These are phyloP conservation scores for Fusarium xylarioides DNA, from an alignment of 2,329 filamentous ascomycete genomes.

Conservation along the genomic window DNA sequence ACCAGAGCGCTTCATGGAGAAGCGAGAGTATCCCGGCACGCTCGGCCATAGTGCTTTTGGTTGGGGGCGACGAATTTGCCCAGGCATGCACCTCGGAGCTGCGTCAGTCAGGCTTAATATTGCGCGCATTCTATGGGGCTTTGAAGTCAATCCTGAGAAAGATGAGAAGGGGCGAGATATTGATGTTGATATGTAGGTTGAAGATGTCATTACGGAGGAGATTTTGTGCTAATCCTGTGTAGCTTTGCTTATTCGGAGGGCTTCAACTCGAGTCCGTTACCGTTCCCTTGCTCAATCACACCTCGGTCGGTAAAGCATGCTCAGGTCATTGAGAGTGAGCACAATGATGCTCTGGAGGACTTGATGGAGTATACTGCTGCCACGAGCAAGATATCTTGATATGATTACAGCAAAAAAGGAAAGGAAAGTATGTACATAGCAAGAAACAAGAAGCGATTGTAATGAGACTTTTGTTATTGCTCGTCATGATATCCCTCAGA, in stretches of 20 bases:
- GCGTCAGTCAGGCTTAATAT: slow-evolving; percentile 58
- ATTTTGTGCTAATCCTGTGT: background rate
- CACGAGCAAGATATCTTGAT: slow-evolving; percentile 35
- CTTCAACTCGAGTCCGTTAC: slow-evolving; percentile 54
- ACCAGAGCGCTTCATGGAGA: slow-evolving; percentile 49
- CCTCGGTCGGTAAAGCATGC: slow-evolving; percentile 47
- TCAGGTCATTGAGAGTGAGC: slow-evolving; percentile 47
- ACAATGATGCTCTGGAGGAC: slow-evolving; percentile 34
- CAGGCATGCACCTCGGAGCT: slow-evolving; percentile 60
- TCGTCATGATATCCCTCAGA: rapidly evolving
- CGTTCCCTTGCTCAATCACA: slow-evolving; percentile 52
- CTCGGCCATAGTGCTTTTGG: slow-evolving; percentile 53
- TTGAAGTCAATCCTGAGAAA: slow-evolving; percentile 50
- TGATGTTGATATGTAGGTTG: slow-evolving; percentile 52
- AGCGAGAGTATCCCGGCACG: slow-evolving; percentile 48
- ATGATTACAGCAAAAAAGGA: background rate
- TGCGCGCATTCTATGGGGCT: slow-evolving; percentile 63
- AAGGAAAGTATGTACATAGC: rapidly evolving
- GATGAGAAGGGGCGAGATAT: slow-evolving; percentile 44
- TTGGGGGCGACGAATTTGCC: slow-evolving; percentile 53
- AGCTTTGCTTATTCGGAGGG: slow-evolving; percentile 55
- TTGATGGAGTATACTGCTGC: slow-evolving; percentile 42
- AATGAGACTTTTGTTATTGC: background rate
- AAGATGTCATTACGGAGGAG: rapidly evolving
- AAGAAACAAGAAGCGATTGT: rapidly evolving